A percentile compares a stretch with the other conserved stretches of the same genome.
Evolutionary conservation across 1,139 yeast species (phyloP).

Genomic region (Lodderomyces parapsilosis): DNA sequence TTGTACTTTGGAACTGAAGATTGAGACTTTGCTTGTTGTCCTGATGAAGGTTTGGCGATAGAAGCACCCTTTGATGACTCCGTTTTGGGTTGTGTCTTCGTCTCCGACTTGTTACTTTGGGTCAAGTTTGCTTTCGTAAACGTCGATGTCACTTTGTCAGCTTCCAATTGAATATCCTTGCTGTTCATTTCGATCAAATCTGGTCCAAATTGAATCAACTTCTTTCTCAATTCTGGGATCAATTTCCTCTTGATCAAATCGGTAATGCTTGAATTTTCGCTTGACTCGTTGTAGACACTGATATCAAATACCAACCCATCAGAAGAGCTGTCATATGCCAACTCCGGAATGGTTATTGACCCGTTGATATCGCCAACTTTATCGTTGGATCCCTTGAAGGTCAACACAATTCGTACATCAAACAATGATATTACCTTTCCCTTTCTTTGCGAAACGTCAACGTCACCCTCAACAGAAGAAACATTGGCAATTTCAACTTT

Average conservation of each 20-base stretch:
- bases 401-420: slow-evolving; percentile 69
- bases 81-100: slow-evolving; percentile 11
- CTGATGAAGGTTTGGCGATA: slow-evolving; percentile 11
- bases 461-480: slow-evolving; percentile 87
- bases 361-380: slow-evolving; percentile 52
- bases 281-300: slow-evolving; percentile 60
- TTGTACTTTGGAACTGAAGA: slow-evolving; percentile 58
- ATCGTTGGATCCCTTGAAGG: slow-evolving; percentile 50
- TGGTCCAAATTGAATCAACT: slow-evolving; percentile 65
- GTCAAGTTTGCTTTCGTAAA: slow-evolving; percentile 57
- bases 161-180: slow-evolving; percentile 75
- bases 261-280: slow-evolving; percentile 50
- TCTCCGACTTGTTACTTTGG: slow-evolving; percentile 16
- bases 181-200: slow-evolving; percentile 78
- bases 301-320: slow-evolving; percentile 85
- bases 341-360: slow-evolving; percentile 79
- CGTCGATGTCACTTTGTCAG: slow-evolving; percentile 64
- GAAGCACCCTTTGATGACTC: not conserved
- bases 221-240: slow-evolving; percentile 65
- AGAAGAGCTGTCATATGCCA: slow-evolving; percentile 88
- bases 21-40: slow-evolving; percentile 14
- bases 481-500: slow-evolving; percentile 51
- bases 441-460: slow-evolving; percentile 93
- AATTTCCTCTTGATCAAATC: slow-evolving; percentile 58
- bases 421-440: slow-evolving; percentile 93